Evolutionary conservation across 2,329 filamentous ascomycete species (phyloP), one percentile per base, ranked within the genome.

Genomic region (Xylaria sp.): DNA sequence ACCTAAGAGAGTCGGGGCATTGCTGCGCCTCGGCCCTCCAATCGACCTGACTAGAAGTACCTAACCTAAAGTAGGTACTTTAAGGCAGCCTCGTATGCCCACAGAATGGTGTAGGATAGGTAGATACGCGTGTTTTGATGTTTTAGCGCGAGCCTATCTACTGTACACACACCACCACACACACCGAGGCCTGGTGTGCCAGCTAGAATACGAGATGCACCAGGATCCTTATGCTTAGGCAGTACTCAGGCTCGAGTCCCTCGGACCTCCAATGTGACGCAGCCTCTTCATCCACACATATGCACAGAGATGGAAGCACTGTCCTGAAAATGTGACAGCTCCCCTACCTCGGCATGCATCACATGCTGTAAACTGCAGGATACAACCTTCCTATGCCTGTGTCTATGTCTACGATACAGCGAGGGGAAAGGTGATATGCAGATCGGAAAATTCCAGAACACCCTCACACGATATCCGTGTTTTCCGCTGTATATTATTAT

Each of bases 401-500:
- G 7, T 13, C 31, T 35, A 35, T 35, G 13, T 35, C 7, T n/a
- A n/a, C n/a, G n/a, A n/a, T n/a, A n/a, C n/a, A n/a, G n/a, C n/a
- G n/a, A n/a, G n/a, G n/a, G n/a, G n/a, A n/a, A n/a, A n/a, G n/a
- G n/a, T n/a, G n/a, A n/a, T n/a, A n/a, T n/a, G n/a, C n/a, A n/a
- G n/a, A n/a, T n/a, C n/a, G n/a, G n/a, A n/a, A n/a, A n/a, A n/a
- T n/a, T n/a, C n/a, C n/a, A 35, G 43, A 31, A 19, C 46, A 15
- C n/a, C 11, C 37, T 40, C 52, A 21, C 29, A 35, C 27, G 49
- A 21, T 43, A 54, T 51, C 29, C 31, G 38, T 60, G 43, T 31
- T 47, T 33, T 49, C 56, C 55, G 55, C 55, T 62, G 54, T 54
- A 57, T 68, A 66, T 55, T 67, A 62, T 65, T 67, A 65, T 66